Conservation (phyloP, 345 rosid species). For the Salix brachista region DNA sequence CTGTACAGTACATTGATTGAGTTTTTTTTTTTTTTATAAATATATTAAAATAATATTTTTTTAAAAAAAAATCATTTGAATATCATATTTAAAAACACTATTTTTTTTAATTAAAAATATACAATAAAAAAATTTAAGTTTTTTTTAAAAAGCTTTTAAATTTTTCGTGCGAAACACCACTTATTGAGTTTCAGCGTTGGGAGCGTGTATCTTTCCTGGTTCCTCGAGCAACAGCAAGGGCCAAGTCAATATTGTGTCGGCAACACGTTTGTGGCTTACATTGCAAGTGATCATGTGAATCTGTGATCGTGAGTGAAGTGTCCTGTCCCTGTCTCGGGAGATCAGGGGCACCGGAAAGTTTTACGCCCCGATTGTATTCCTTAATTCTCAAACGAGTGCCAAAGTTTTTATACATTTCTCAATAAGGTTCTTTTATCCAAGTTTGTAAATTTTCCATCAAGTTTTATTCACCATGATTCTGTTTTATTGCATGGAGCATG, state of each 20-base stretch:
- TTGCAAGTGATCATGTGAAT: background rate
- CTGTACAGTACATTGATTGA: too few species aligned
- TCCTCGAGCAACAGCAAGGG: background rate
- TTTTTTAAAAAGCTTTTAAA: too few species aligned
- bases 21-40: too few species aligned
- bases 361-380: background rate
- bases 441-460: background rate
- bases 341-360: background rate
- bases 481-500: background rate
- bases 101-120: too few species aligned
- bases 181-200: background rate
- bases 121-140: rapidly evolving
- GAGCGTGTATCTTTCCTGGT: background rate
- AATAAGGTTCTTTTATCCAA: background rate
- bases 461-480: background rate
- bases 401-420: background rate
- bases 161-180: too few species aligned
- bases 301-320: background rate
- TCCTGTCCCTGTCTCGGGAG: background rate
- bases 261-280: background rate
- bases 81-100: too few species aligned
- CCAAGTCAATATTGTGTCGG: background rate
- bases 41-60: too few species aligned
- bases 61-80: too few species aligned
- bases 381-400: background rate